These are phyloP conservation scores for Zygosaccharomyces kombuchaensis DNA, from an alignment of 805 yeast species.

Conservation along the genomic window DNA sequence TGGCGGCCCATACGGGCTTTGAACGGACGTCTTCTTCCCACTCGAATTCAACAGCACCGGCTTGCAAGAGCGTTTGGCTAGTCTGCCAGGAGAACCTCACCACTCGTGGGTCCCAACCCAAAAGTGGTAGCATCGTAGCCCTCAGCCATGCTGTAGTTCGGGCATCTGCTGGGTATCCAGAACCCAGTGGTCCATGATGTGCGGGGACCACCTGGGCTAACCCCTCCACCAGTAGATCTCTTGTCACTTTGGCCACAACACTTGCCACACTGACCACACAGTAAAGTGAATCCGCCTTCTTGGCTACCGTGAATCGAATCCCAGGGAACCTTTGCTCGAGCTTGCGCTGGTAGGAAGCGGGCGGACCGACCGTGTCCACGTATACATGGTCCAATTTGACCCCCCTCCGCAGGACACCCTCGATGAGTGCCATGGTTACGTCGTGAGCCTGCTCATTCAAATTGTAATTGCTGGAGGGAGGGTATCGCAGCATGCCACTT, in stretches of 20 bases:
- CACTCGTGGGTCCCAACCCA: conserved; percentile 79
- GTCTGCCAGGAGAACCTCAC: conserved; percentile 94
- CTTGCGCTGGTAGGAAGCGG: conserved; percentile 74
- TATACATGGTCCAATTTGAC: conserved; percentile 67
- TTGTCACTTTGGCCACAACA: conserved; percentile 92
- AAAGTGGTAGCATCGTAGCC: conserved; percentile 56
- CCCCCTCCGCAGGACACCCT: conserved; percentile 55
- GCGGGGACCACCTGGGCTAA: conserved; percentile 11
- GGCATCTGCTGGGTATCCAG: conserved; percentile 95
- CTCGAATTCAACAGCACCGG: conserved; percentile 48
- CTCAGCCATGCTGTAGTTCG: conserved; percentile 76
- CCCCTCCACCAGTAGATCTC: conserved; percentile 53
- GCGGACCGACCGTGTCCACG: conserved; percentile 98
- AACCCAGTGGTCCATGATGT: conserved; percentile 52
- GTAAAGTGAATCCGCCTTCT: conserved; percentile 89
- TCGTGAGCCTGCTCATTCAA: conserved; percentile 96
- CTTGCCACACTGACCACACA: conserved; percentile 95
- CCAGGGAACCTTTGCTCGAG: conserved; percentile 64
- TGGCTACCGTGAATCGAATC: conserved; percentile 73
- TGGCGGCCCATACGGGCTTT: conserved; percentile 15
- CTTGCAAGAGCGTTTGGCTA: conserved; percentile 61
- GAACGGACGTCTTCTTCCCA: conserved; percentile 48
- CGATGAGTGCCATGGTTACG: conserved; percentile 77
- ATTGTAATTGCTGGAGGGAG: conserved; percentile 48
- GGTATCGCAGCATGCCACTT: conserved; percentile 76